Percentiles rank a stretch among this genome's conserved stretches.
Conservation (phyloP, 306 rosid species). For the Ceratonia siliqua region DNA sequence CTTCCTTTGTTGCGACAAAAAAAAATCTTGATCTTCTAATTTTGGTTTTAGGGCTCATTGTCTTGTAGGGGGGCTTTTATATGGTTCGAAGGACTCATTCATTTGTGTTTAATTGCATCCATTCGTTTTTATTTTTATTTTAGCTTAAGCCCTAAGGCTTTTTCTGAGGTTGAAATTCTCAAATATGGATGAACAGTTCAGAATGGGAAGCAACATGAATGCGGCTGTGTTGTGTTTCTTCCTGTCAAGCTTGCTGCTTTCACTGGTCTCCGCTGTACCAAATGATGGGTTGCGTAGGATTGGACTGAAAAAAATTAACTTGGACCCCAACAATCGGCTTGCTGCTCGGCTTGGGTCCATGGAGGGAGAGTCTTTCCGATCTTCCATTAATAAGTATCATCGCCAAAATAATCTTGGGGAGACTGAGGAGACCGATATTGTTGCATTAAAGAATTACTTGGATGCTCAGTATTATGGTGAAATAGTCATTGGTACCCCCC, state of each 20-base stretch:
- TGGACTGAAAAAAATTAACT: conserved; percentile 65
- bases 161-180: conserved; percentile 2
- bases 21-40: neutral
- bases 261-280: conserved; percentile 48
- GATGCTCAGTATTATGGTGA: conserved; percentile 98
- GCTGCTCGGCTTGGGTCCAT: conserved; percentile 44
- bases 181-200: conserved; percentile 43
- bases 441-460: conserved; percentile 73
- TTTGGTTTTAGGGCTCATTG: neutral
- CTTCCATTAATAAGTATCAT: conserved; percentile 48
- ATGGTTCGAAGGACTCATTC: neutral
- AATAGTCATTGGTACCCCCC: conserved; percentile 78
- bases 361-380: conserved; percentile 34
- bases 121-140: neutral
- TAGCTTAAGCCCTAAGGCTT: neutral
- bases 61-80: neutral
- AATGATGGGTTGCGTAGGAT: conserved; percentile 64
- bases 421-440: conserved; percentile 45
- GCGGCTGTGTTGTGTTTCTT: conserved; percentile 46
- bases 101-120: neutral
- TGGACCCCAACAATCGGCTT: conserved; percentile 42
- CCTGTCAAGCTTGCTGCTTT: conserved; percentile 51
- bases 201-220: conserved; percentile 53
- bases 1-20: neutral
- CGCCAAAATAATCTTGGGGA: conserved; percentile 40